Evolutionary conservation across 495 filamentous ascomycete genomes (phyloP).

Genomic region (Elasticomyces elasticus): DNA sequence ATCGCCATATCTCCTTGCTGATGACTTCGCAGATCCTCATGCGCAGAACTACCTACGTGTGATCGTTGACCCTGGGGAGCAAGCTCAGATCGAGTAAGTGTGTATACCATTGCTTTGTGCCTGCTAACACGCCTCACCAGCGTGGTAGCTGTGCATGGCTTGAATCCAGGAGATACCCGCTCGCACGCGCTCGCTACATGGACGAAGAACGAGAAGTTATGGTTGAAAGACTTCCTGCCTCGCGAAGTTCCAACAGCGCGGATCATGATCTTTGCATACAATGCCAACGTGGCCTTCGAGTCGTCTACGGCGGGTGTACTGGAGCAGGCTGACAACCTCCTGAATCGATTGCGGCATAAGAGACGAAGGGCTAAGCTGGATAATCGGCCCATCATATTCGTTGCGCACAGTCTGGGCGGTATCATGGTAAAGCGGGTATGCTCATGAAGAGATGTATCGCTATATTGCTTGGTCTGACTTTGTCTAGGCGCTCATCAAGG

Average conservation of each 20-base stretch:
- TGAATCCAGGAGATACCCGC: neutral
- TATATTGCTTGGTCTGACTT: neutral
- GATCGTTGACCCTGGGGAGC: neutral
- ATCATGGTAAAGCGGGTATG: neutral
- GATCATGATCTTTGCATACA: slow-evolving; percentile 1
- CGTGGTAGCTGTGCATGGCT: neutral
- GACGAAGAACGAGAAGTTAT: neutral
- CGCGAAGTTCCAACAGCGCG: neutral
- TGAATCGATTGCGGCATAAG: neutral
- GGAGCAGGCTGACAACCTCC: slow-evolving; percentile 1
- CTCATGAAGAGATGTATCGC: neutral
- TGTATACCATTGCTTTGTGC: neutral
- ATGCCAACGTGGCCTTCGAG: neutral
- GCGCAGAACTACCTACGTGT: neutral
- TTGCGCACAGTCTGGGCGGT: neutral
- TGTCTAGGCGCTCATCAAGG: neutral
- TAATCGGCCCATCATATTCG: neutral
- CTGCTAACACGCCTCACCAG: neutral
- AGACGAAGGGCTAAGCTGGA: neutral
- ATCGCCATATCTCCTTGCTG: neutral
- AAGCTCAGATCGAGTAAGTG: neutral
- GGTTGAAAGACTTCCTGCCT: neutral
- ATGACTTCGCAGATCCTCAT: neutral
- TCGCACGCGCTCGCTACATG: neutral
- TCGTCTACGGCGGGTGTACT: neutral